Conservation (phyloP, 495 filamentous ascomycete species). For the Lophiostoma macrostomum region DNA sequence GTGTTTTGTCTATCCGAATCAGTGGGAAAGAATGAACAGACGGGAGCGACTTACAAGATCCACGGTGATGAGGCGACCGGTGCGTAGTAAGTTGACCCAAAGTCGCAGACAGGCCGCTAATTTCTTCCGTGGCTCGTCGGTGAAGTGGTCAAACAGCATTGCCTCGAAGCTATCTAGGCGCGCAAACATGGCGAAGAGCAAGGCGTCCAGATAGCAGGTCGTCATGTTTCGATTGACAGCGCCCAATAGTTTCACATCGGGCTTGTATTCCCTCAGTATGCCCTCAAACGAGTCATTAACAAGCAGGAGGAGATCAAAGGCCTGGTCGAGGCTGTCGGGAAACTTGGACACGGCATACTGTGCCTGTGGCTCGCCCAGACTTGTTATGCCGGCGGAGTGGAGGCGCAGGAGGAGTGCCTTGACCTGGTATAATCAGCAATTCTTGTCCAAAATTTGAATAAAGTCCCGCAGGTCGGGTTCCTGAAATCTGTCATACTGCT, state of each 20-base stretch:
- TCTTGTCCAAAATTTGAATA: too few species aligned
- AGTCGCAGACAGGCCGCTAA: slow-evolving; percentile 72
- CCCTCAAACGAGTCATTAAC: slow-evolving; percentile 78
- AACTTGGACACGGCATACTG: slow-evolving; percentile 58
- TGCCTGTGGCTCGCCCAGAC: slow-evolving; percentile 60
- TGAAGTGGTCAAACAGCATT: slow-evolving; percentile 72
- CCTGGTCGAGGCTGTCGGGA: slow-evolving; percentile 60
- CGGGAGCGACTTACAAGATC: slow-evolving; percentile 62
- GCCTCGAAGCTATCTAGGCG: slow-evolving; percentile 85
- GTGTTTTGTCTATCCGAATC: slow-evolving; percentile 61
- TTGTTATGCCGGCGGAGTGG: slow-evolving; percentile 50
- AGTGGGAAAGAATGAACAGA: slow-evolving; percentile 38
- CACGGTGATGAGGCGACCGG: slow-evolving; percentile 77
- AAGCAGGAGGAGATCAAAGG: slow-evolving; percentile 69
- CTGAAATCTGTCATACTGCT: too few species aligned
- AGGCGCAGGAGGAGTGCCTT: slow-evolving; percentile 54
- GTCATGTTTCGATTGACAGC: slow-evolving; percentile 82
- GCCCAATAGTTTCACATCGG: slow-evolving; percentile 68
- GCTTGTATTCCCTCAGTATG: slow-evolving; percentile 68
- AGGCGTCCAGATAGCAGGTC: slow-evolving; percentile 86
- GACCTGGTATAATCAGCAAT: slow-evolving; percentile 45
- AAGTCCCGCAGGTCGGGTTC: too few species aligned
- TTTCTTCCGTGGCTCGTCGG: slow-evolving; percentile 65
- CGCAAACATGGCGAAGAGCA: slow-evolving; percentile 97
- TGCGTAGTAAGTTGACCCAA: slow-evolving; percentile 89